phyloP scores from a whole-genome alignment of 139 green algal species.

The Asterochloris erici region DNA sequence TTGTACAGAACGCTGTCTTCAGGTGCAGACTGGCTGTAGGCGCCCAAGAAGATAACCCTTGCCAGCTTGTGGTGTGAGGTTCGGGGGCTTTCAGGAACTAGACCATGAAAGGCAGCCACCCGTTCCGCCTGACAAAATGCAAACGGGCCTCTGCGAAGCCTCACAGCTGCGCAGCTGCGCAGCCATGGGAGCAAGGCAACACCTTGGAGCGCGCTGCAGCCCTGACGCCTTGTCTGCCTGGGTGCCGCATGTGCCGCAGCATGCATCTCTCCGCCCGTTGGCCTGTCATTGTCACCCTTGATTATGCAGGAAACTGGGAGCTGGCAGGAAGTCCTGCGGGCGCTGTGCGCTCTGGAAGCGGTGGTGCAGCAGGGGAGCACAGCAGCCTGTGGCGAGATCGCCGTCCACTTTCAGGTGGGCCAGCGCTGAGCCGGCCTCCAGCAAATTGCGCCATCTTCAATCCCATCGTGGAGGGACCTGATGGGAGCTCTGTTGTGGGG shows the following conservation, averaged over 20 bases:
- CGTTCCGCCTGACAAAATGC: background rate
- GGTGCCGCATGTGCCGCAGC: too few relatives aligned
- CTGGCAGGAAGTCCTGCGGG: constrained; percentile 68
- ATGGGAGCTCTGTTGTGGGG: background rate
- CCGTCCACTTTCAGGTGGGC: constrained; percentile 68
- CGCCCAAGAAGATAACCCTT: too few relatives aligned
- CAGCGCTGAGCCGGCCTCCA: background rate
- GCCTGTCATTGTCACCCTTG: background rate
- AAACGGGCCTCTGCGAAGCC: background rate
- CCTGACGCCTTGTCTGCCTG: too few relatives aligned
- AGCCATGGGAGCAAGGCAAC: background rate
- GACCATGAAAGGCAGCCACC: background rate
- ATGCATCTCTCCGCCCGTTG: background rate
- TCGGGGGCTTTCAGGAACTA: too few relatives aligned
- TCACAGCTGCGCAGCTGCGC: background rate
- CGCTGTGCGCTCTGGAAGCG: constrained; percentile 70
- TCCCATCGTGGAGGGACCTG: background rate
- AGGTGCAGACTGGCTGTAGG: too few relatives aligned
- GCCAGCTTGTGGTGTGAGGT: too few relatives aligned
- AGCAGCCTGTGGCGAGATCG: constrained; percentile 52
- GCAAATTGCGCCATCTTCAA: background rate
- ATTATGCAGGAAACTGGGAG: constrained; percentile 28
- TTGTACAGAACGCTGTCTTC: too few relatives aligned
- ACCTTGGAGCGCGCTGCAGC: too few relatives aligned
- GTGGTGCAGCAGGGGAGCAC: constrained; percentile 51